Evolutionary conservation across 441 rosid species (phyloP).

Genomic region (Syzygium malaccense): DNA sequence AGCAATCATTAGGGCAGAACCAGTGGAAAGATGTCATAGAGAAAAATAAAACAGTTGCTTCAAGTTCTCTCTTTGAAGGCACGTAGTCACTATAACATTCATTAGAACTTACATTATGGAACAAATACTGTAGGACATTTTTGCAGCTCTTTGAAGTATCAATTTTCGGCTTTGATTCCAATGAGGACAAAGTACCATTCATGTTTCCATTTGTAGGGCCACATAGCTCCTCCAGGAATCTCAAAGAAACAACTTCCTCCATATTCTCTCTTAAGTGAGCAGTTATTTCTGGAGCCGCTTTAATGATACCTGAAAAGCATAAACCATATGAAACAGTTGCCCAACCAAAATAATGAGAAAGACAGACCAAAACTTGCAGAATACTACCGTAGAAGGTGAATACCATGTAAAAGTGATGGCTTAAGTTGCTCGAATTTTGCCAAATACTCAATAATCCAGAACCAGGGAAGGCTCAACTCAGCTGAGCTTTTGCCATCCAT

Average conservation of each 20-base stretch:
- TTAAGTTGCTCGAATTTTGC: constrained; percentile 23
- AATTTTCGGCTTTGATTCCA: constrained; percentile 15
- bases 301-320: constrained; percentile 29
- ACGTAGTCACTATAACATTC: background rate
- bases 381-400: background rate
- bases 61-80: background rate
- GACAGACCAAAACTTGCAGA: background rate
- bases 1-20: background rate
- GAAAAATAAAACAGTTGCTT: background rate
- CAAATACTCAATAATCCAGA: constrained; percentile 43
- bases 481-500: background rate
- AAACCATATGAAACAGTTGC: background rate
- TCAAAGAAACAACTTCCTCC: constrained; percentile 46
- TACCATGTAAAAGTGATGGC: constrained; percentile 29
- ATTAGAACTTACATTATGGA: constrained; percentile 24
- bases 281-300: constrained; percentile 25
- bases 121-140: constrained; percentile 29
- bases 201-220: constrained; percentile 2
- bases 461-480: constrained; percentile 19
- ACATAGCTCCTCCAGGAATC: constrained; percentile 46
- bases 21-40: background rate
- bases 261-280: constrained; percentile 19
- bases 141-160: constrained; percentile 32
- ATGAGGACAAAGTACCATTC: background rate
- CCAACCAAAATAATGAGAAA: background rate